These are phyloP conservation scores for Helotiales sp. DNA, from an alignment of 2,329 filamentous ascomycete species.

Conservation along the genomic window DNA sequence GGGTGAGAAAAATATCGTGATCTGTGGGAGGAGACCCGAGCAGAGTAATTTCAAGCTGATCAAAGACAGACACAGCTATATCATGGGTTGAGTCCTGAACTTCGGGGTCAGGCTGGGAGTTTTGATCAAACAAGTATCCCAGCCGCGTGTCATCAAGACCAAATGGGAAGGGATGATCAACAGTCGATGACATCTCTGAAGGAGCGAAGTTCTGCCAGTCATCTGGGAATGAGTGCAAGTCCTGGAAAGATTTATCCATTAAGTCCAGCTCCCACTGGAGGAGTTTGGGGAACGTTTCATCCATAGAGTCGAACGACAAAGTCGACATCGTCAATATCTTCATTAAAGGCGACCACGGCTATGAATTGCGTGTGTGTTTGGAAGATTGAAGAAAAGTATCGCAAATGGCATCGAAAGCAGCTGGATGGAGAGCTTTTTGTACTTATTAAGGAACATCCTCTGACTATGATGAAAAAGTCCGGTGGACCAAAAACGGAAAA, in stretches of 20 bases:
- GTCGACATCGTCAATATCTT: too few relatives aligned
- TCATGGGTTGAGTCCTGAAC: too few relatives aligned
- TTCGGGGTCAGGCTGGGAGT: too few relatives aligned
- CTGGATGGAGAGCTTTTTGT: neutral
- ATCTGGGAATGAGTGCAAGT: neutral
- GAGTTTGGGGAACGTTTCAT: neutral
- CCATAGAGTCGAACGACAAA: neutral
- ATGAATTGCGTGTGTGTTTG: too few relatives aligned
- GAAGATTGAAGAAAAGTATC: too few relatives aligned
- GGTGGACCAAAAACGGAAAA: neutral
- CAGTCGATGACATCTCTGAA: neutral
- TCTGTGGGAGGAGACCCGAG: neutral
- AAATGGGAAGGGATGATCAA: neutral
- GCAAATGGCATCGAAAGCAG: too few relatives aligned
- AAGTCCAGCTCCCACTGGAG: neutral
- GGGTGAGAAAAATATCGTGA: neutral
- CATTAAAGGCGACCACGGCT: too few relatives aligned
- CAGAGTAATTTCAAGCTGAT: neutral
- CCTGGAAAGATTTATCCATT: neutral
- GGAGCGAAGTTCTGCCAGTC: neutral
- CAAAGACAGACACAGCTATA: neutral
- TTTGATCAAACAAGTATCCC: too few relatives aligned
- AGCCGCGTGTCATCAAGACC: neutral
- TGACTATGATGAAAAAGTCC: neutral
- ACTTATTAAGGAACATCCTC: neutral